Percentiles rank a stretch among this genome's conserved stretches.
Evolutionary conservation across 306 rosid genomes (phyloP).

Genomic region (Rubus parviflorus): DNA sequence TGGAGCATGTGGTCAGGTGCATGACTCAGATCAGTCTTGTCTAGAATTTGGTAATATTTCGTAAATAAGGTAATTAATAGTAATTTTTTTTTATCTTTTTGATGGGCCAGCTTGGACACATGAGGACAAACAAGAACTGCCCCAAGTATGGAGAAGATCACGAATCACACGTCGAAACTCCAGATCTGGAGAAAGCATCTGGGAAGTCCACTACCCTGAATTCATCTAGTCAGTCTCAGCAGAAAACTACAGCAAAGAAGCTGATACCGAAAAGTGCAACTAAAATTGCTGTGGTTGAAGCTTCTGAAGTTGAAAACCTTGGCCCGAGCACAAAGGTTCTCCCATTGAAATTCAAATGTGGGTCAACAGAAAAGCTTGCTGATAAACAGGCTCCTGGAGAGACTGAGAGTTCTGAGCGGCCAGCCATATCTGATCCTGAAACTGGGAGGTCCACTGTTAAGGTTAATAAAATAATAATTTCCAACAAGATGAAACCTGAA

Average conservation of each 20-base stretch:
- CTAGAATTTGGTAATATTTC: conserved; percentile 9
- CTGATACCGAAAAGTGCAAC: conserved; percentile 52
- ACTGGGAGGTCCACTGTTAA: conserved; percentile 59
- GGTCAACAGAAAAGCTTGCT: conserved; percentile 67
- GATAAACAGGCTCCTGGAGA: conserved; percentile 57
- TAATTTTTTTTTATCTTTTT: conserved; percentile 27
- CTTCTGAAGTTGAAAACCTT: conserved; percentile 46
- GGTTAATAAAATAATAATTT: conserved; percentile 63
- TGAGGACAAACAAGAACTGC: conserved; percentile 98
- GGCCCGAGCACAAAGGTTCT: conserved; percentile 44
- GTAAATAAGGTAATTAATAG: conserved; percentile 11
- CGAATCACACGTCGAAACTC: conserved; percentile 61
- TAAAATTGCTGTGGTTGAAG: conserved; percentile 60
- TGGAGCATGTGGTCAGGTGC: conserved; percentile 97
- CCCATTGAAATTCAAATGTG: conserved; percentile 83
- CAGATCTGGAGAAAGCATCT: conserved; percentile 59
- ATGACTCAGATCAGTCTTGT: conserved; percentile 17
- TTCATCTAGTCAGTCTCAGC: conserved; percentile 58
- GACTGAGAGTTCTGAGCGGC: conserved; percentile 56
- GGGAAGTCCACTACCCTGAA: conserved; percentile 60
- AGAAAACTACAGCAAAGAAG: conserved; percentile 63
- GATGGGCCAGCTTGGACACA: conserved; percentile 79
- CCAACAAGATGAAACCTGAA: conserved; percentile 66
- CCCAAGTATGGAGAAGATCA: conserved; percentile 90
- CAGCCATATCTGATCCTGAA: conserved; percentile 75